Conservation (phyloP, 73 alveolate species). For the Tetrahymena borealis region DNA sequence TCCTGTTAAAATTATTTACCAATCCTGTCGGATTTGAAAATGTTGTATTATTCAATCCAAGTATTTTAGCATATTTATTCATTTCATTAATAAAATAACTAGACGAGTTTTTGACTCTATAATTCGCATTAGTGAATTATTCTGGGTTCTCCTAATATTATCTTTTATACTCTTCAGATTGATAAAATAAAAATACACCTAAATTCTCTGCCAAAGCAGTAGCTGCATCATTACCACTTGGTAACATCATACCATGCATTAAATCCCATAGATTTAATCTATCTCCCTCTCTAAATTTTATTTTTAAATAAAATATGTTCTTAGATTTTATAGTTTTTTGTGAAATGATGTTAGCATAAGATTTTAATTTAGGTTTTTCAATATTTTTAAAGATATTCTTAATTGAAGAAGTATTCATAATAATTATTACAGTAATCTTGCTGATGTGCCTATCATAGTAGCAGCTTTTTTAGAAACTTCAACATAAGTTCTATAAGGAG, state of each 20-base stretch:
- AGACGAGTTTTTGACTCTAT: slow-evolving; percentile 20
- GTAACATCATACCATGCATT: slow-evolving; percentile 71
- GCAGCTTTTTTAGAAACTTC: slow-evolving; percentile 13
- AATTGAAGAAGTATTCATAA: too few relatives aligned
- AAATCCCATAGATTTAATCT: slow-evolving; percentile 48
- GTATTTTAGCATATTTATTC: slow-evolving; percentile 52
- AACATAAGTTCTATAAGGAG: neutral
- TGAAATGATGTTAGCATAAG: too few relatives aligned
- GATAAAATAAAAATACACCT: slow-evolving; percentile 42
- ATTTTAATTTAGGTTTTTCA: too few relatives aligned
- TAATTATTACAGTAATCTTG: slow-evolving; percentile 23
- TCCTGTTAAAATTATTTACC: slow-evolving; percentile 46
- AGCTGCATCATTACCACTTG: slow-evolving; percentile 85
- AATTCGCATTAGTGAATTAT: neutral
- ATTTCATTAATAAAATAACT: slow-evolving; percentile 58
- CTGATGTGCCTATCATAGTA: slow-evolving; percentile 52
- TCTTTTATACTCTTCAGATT: slow-evolving; percentile 14
- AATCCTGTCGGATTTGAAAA: slow-evolving; percentile 80
- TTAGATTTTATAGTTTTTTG: too few relatives aligned
- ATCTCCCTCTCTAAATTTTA: slow-evolving; percentile 43
- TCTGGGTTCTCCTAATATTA: neutral
- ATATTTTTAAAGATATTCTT: too few relatives aligned
- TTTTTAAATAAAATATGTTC: neutral
- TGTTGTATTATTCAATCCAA: slow-evolving; percentile 53
- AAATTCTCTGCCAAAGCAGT: slow-evolving; percentile 52